phyloP scores from a whole-genome alignment of 2,329 filamentous ascomycete genomes.

The Metarhizium sp. region DNA sequence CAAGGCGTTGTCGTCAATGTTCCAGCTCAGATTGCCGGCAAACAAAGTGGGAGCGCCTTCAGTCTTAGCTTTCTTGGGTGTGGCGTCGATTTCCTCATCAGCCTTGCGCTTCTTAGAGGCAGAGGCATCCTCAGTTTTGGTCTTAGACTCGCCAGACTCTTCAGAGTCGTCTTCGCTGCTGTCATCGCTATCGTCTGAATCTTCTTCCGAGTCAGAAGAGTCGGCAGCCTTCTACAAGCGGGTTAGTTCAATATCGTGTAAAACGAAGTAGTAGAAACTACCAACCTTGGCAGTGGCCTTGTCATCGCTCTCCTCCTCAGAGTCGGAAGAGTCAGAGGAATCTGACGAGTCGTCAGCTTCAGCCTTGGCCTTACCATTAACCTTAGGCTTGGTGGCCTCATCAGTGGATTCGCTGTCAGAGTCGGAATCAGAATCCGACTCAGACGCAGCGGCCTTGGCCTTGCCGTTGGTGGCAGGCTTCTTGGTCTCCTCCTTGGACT shows the following conservation, averaged over 20 bases:
- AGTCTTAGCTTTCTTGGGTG: constrained; percentile 60
- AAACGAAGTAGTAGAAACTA: background rate
- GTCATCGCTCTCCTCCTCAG: constrained; percentile 18
- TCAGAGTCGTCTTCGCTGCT: constrained; percentile 27
- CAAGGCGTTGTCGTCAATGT: constrained; percentile 75
- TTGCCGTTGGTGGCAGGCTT: constrained; percentile 15
- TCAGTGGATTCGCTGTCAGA: constrained; percentile 18
- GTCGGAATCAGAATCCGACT: constrained; percentile 23
- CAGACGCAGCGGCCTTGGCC: constrained; percentile 22
- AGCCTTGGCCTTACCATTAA: constrained; percentile 17
- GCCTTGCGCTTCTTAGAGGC: constrained; percentile 39
- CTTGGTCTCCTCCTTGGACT: constrained; percentile 23
- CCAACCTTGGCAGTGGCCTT: constrained; percentile 20
- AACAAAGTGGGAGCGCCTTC: constrained; percentile 61
- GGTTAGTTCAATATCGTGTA: background rate
- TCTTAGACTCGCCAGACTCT: constrained; percentile 23
- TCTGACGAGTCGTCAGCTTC: constrained; percentile 19
- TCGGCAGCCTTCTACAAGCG: background rate
- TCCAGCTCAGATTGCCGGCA: constrained; percentile 86
- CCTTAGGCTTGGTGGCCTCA: constrained; percentile 6
- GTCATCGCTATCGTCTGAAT: constrained; percentile 20
- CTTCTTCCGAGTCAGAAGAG: constrained; percentile 10
- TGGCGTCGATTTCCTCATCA: constrained; percentile 38
- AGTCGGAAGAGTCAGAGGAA: constrained; percentile 12
- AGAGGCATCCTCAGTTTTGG: constrained; percentile 23